Evolutionary conservation across 352 stramenopile species (phyloP), one percentile per base, ranked within the genome.

Genomic region (Pythium sukuiense): DNA sequence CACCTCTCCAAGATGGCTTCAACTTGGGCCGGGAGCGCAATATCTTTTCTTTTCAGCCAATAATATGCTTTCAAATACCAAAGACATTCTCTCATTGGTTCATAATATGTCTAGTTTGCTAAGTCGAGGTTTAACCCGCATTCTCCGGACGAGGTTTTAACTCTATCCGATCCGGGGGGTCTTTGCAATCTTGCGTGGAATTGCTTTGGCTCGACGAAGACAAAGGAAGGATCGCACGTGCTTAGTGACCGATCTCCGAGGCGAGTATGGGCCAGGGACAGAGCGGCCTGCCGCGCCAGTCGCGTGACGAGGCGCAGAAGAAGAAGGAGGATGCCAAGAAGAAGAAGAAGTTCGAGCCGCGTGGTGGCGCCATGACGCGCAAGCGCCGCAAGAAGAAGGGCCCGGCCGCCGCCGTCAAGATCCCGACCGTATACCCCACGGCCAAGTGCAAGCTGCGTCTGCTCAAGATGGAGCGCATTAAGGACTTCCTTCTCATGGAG

Each of bases 401-500:
- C 0, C 85, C 92, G 7, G 78, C 90, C 18, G 90, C 86, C 20
- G 90, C 91, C 2, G 89, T 97, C 48, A 87, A 89, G 41, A 97
- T 97, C 69, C 91, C 93, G 55, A 74, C 80, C 69, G 96, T 99
- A 55, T 97, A 97, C 56, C 98, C 98, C 26, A 99, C 92, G 30
- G 94, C 95, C 8, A 99, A 99, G 74, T 99, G 98, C 85, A 99
- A 99, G 80, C 85, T 99, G 39, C 92, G 98, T 11, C 76, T 99
- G 76, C 88, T 99, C 63, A 99, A 99, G 81, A 83, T 99, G 74
- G 97, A 99, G 72, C 94, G 98, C 53, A 99, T 99, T 70, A 99
- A 99, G 80, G 98, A 99, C 80, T 99, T 99, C 74, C 72, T 99
- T 69, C 83, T 99, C 30, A 98, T 99, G 88, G 98, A 99, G 77